Evolutionary conservation across 306 rosid species (phyloP).

Genomic region (Trifolium fragiferum): DNA sequence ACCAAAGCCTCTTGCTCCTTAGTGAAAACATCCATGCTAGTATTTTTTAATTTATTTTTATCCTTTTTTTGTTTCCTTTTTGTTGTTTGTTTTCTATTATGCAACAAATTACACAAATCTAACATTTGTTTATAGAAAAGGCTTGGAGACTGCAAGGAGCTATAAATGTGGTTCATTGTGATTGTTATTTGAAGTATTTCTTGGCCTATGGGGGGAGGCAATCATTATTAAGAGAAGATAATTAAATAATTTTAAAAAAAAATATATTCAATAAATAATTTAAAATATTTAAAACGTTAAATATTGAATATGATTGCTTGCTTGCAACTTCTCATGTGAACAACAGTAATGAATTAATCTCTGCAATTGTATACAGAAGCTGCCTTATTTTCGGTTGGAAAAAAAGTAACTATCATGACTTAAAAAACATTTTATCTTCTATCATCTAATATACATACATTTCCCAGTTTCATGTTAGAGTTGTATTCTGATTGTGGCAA

Average conservation of each 20-base stretch:
- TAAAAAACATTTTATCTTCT: no score
- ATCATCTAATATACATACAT: no score
- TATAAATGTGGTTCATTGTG: neutral
- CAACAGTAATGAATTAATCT: neutral
- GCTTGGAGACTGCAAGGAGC: neutral
- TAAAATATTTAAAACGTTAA: neutral
- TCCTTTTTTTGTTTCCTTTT: neutral
- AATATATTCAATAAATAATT: neutral
- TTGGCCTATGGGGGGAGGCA: neutral
- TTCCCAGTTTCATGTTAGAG: no score
- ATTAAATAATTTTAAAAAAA: neutral
- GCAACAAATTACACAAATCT: neutral
- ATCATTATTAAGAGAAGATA: neutral
- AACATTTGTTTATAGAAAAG: neutral
- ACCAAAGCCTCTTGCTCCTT: slow-evolving; percentile 44
- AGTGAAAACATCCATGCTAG: slow-evolving; percentile 28
- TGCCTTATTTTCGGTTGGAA: no score
- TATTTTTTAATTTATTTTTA: no score
- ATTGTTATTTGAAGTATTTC: neutral
- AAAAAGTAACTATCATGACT: no score
- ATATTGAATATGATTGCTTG: neutral
- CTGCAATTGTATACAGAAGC: no score
- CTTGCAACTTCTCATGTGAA: neutral
- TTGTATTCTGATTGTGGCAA: no score
- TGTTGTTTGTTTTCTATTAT: neutral